These are phyloP conservation scores for Botrytis medusae DNA, from an alignment of 2,329 filamentous ascomycete species.

Conservation along the genomic window DNA sequence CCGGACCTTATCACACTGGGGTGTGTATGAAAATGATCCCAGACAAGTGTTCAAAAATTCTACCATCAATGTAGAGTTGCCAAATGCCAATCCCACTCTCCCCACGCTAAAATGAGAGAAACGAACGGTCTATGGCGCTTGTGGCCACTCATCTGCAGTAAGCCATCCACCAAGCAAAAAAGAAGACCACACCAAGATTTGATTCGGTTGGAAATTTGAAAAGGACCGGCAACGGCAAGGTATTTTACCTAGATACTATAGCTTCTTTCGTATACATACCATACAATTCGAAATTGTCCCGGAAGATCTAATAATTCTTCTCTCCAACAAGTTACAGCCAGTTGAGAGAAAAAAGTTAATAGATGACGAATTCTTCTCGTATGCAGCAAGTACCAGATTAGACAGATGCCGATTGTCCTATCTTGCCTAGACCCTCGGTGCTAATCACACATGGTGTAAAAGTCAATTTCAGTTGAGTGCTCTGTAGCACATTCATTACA, in stretches of 20 bases:
- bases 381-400: not conserved
- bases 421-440: constrained; percentile 4
- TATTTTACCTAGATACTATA: constrained; percentile 1
- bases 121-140: constrained; percentile 18
- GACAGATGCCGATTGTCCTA: not conserved
- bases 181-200: not conserved
- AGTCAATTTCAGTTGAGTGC: not conserved
- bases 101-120: constrained; percentile 18
- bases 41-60: constrained; percentile 11
- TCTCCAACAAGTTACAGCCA: not conserved
- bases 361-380: constrained; percentile 12
- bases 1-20: constrained; percentile 12
- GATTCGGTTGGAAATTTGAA: constrained; percentile 3
- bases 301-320: not conserved
- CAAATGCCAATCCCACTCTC: constrained; percentile 17
- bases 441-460: constrained; percentile 3
- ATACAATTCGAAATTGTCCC: not conserved
- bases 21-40: constrained; percentile 11
- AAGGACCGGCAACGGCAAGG: not conserved
- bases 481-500: not conserved
- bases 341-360: not conserved
- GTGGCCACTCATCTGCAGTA: constrained; percentile 18
- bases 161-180: constrained; percentile 14
- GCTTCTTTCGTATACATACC: not conserved
- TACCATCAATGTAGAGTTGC: not conserved